These are phyloP conservation scores for Nigrospora osmanthi DNA, from an alignment of 2,329 filamentous ascomycete species.

Conservation along the genomic window DNA sequence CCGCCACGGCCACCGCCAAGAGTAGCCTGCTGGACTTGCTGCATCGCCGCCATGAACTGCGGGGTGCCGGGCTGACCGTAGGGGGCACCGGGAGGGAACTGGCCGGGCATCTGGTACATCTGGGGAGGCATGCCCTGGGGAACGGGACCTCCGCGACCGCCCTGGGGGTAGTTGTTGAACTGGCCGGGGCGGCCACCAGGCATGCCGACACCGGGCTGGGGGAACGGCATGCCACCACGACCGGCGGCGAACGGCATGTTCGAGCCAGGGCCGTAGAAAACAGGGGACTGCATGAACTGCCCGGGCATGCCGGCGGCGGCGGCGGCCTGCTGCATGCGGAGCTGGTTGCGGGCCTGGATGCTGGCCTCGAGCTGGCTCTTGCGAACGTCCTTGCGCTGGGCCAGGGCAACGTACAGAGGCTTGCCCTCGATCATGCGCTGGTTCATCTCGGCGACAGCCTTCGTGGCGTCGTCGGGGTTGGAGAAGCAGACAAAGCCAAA, in stretches of 20 bases:
- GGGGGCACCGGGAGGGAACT: constrained; percentile 68
- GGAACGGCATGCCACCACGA: constrained; percentile 60
- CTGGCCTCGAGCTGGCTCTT: constrained; percentile 99
- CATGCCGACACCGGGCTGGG: constrained; percentile 55
- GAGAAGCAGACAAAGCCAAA: constrained; percentile 99
- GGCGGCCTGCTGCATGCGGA: constrained; percentile 95
- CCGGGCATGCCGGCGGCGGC: constrained; percentile 83
- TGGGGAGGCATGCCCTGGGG: constrained; percentile 82
- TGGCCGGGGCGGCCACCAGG: constrained; percentile 78
- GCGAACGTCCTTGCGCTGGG: constrained; percentile 98
- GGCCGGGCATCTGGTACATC: constrained; percentile 78
- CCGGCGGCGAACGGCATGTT: constrained; percentile 61
- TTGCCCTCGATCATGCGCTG: constrained; percentile 97
- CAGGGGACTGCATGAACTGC: constrained; percentile 79
- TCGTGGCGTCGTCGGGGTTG: constrained; percentile 98
- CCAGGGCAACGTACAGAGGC: constrained; percentile 94
- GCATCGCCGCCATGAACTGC: constrained; percentile 74
- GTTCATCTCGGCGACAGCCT: constrained; percentile 99
- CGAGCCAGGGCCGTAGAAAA: constrained; percentile 85
- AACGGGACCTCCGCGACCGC: constrained; percentile 71
- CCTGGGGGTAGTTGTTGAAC: constrained; percentile 76
- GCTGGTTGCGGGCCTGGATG: constrained; percentile 97
- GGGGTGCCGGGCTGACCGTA: constrained; percentile 76
- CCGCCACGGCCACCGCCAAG: constrained; percentile 53
- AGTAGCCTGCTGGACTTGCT: constrained; percentile 61